Base-by-base conservation (phyloP, 2,329 filamentous ascomycete species). In the Alternaria arbusti region DNA sequence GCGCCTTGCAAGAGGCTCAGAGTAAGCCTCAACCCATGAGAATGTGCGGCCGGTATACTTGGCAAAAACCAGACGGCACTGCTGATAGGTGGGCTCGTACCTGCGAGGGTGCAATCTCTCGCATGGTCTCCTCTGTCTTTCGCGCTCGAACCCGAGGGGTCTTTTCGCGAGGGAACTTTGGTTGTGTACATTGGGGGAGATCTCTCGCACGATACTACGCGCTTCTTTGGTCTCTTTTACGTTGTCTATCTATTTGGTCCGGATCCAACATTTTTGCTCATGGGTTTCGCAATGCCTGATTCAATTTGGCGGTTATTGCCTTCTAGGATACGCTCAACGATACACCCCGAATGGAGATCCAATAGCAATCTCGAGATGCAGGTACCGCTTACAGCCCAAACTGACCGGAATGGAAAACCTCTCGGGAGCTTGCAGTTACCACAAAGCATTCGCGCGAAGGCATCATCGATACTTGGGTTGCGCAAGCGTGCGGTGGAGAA, bases 41-140 rank as follows among this genome's bases (percentile, higher is more conserved):
- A 2, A 36, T 36, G 32, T 58, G 63, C 71, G 69, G 51, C 32
- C 12, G 57, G 43, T 46, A 55, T 54, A 52, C 63, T 59, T 59
- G 36, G 65, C 56, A 30, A 57, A 57, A 63, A 67, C 26, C 28
- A 49, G 44, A 63, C 45, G 22, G 25, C 32, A 56, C 44, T 23
- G 20, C 40, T 51, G 62, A 55, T 54, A 54, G 70, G 71, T 30
- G 57, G 46, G 50, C 54, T 54, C 30, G 65, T 54, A 57, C 67
- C 66, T 67, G 61, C 51, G 59, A 62, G 68, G 61, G 68, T 73
- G 69, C 54, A 50, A 36, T 36, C 1, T 36, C 32, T 36, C 32
- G 15, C 32, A 36, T 36, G 15, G 32, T 25, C 6, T 25, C 23
- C 8, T 25, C 23, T 25, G 6, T 2, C 8, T 25, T 25, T 6